A percentile compares a stretch with the other conserved stretches of the same genome.
These are phyloP conservation scores for Bathelium albidoporum DNA, from an alignment of 495 filamentous ascomycete species.

Conservation along the genomic window DNA sequence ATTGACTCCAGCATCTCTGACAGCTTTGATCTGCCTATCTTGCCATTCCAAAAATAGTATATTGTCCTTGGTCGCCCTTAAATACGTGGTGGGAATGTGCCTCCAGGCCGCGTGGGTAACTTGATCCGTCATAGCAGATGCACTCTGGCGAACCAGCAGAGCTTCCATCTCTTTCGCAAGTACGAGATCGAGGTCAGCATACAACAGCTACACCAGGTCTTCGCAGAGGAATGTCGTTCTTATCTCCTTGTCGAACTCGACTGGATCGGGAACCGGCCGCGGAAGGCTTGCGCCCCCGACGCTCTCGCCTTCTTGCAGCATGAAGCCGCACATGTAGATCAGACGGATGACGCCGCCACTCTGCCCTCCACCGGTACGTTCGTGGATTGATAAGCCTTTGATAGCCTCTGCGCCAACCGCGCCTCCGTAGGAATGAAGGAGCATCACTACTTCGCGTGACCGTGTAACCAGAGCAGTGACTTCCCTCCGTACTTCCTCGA, in stretches of 20 bases:
- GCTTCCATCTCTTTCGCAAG: background rate
- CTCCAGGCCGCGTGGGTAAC: background rate
- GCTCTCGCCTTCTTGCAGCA: background rate
- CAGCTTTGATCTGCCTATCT: background rate
- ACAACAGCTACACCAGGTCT: background rate
- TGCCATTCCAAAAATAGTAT: background rate
- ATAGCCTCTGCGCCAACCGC: background rate
- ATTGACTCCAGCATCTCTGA: background rate
- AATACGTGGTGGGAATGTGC: background rate
- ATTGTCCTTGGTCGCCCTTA: background rate
- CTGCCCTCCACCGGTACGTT: background rate
- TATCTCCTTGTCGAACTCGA: background rate
- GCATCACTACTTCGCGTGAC: background rate
- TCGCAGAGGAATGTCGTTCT: background rate
- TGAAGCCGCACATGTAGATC: background rate
- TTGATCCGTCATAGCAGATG: background rate
- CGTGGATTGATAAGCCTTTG: background rate
- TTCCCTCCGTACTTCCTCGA: background rate
- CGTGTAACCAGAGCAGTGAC: background rate
- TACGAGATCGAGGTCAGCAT: background rate
- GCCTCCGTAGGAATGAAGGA: background rate
- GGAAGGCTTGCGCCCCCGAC: background rate
- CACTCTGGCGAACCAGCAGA: background rate
- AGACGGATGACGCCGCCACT: background rate
- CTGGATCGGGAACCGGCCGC: background rate